A percentile compares a stretch with the other conserved stretches of the same genome.
Evolutionary conservation across 129 eudicot species (phyloP).

Genomic region (Arctium minus): DNA sequence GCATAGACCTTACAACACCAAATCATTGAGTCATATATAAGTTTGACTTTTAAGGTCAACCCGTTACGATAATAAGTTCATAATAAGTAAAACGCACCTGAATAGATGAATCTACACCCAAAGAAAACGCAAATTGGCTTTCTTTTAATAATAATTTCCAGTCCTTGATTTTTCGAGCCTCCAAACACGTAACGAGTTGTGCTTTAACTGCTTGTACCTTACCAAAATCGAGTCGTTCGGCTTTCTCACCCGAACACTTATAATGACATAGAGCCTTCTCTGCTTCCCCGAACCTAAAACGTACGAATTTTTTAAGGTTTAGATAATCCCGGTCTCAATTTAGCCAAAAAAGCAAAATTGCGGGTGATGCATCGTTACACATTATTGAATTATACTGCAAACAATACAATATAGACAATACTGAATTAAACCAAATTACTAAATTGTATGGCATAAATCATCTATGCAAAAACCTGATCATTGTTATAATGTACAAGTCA

Average conservation of each 20-base stretch:
- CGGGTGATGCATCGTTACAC: background rate
- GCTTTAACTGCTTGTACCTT: conserved; percentile 49
- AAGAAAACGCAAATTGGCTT: conserved; percentile 34
- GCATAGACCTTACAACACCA: conserved; percentile 49
- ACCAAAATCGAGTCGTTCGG: conserved; percentile 35
- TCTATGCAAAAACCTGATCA: background rate
- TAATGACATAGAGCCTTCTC: conserved; percentile 69
- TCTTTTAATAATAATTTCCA: conserved; percentile 57
- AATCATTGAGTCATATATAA: background rate
- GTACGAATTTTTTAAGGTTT: background rate
- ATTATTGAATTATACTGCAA: background rate
- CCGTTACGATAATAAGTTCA: background rate
- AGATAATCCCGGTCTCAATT: background rate
- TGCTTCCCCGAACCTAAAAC: conserved; percentile 61
- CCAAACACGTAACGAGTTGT: conserved; percentile 33
- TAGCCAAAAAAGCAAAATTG: background rate
- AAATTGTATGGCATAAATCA: too few relatives aligned
- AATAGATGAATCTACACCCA: conserved; percentile 78
- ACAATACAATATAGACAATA: background rate
- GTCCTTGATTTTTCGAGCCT: conserved; percentile 40
- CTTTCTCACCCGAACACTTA: conserved; percentile 56
- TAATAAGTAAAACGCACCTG: conserved; percentile 35
- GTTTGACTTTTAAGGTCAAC: background rate
- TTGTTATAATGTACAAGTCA: background rate
- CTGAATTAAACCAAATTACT: background rate